phyloP scores from a whole-genome alignment of 2,329 filamentous ascomycete genomes.

The Nectriaceae sp. region DNA sequence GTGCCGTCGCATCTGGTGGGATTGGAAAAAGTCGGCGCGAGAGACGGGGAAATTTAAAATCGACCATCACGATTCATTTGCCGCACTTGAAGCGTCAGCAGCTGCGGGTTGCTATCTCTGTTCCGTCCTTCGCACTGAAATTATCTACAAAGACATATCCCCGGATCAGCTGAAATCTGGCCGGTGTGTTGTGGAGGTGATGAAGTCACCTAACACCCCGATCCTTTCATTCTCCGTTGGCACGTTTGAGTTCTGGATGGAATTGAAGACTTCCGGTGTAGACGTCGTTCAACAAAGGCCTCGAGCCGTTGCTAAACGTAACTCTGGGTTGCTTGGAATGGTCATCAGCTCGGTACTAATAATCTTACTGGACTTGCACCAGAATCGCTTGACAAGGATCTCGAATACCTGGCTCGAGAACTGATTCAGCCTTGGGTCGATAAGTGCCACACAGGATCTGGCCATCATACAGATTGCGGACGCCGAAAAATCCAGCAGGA shows the following conservation, averaged over 20 bases:
- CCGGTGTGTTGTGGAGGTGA: no score
- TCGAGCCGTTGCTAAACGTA: neutral
- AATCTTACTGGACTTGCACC: neutral
- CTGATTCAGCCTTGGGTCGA: neutral
- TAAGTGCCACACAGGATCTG: neutral
- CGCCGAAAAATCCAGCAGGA: neutral
- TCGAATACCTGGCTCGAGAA: neutral
- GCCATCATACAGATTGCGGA: neutral
- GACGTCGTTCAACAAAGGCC: no score
- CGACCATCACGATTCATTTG: neutral
- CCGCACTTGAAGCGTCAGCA: neutral
- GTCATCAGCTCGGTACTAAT: neutral
- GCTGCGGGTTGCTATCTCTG: neutral
- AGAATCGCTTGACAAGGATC: neutral
- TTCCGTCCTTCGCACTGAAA: no score
- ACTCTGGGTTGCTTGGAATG: neutral
- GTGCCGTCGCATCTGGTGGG: neutral
- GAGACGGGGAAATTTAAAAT: neutral
- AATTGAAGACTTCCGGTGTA: neutral
- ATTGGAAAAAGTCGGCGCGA: no score
- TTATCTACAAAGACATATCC: no score
- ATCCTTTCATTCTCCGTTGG: neutral
- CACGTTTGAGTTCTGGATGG: neutral
- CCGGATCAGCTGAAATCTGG: no score
- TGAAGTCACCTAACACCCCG: neutral